Conservation (phyloP, 2,329 filamentous ascomycete species). For the Kalaharituber pfeilii region DNA sequence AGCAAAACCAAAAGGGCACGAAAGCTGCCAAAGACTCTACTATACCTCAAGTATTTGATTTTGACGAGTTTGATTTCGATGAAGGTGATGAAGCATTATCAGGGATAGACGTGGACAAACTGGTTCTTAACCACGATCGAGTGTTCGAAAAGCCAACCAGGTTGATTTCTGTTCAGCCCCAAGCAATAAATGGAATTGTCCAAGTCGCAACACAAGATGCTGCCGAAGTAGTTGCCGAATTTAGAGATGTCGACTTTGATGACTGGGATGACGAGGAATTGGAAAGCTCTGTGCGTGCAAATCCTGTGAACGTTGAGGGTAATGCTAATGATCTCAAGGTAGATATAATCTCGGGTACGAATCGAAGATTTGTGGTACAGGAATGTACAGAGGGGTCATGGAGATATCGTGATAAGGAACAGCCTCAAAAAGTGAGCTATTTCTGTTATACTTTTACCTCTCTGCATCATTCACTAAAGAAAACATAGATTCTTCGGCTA, state of each 20-base stretch:
- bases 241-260: conserved; percentile 17
- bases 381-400: conserved; percentile 18
- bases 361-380: conserved; percentile 22
- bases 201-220: background rate
- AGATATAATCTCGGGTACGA: conserved; percentile 21
- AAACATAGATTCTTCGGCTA: conserved; percentile 54
- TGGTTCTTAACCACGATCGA: too few species aligned
- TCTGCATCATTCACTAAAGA: conserved; percentile 18
- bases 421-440: conserved; percentile 42
- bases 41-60: conserved; percentile 14
- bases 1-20: conserved; percentile 10
- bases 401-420: conserved; percentile 29
- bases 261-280: conserved; percentile 16
- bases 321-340: conserved; percentile 21
- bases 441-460: background rate
- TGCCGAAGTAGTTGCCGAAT: conserved; percentile 11
- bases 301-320: background rate
- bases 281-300: conserved; percentile 11
- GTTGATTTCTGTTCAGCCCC: too few species aligned
- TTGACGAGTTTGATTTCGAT: conserved; percentile 1
- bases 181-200: too few species aligned
- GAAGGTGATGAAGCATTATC: conserved; percentile 34
- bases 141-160: background rate
- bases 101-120: conserved; percentile 49
- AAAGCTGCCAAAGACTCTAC: conserved; percentile 7